phyloP scores from a whole-genome alignment of 257 asterid genomes.

The Solanum arcanum region DNA sequence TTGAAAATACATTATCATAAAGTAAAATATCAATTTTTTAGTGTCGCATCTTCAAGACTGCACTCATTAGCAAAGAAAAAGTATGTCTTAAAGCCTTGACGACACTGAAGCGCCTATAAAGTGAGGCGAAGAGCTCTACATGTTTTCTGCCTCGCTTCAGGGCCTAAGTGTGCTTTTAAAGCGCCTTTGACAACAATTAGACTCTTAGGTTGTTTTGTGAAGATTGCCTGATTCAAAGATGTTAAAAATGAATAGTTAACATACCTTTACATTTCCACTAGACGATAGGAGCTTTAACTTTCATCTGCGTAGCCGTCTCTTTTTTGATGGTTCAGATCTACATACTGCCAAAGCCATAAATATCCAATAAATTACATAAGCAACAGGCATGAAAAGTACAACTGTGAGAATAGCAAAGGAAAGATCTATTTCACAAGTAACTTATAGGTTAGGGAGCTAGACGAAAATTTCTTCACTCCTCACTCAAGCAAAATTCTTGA shows the following conservation, averaged over 20 bases:
- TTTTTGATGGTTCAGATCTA: conserved; percentile 17
- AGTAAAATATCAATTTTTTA: neutral
- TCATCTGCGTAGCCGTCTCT: conserved; percentile 11
- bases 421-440: neutral
- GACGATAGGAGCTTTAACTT: neutral
- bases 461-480: neutral
- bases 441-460: neutral
- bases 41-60: neutral
- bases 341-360: conserved; percentile 14
- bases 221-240: neutral
- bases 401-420: neutral
- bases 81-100: neutral
- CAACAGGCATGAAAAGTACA: neutral
- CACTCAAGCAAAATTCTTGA: neutral
- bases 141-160: neutral
- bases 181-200: neutral
- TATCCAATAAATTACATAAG: neutral
- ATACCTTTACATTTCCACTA: neutral
- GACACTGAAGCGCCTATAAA: neutral
- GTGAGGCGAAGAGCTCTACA: neutral
- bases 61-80: neutral
- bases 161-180: neutral
- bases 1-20: neutral
- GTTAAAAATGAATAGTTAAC: neutral
- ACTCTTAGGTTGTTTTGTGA: neutral